Evolutionary conservation across 2,329 filamentous ascomycete species (phyloP).

Genomic region (Phialophora macrospora): DNA sequence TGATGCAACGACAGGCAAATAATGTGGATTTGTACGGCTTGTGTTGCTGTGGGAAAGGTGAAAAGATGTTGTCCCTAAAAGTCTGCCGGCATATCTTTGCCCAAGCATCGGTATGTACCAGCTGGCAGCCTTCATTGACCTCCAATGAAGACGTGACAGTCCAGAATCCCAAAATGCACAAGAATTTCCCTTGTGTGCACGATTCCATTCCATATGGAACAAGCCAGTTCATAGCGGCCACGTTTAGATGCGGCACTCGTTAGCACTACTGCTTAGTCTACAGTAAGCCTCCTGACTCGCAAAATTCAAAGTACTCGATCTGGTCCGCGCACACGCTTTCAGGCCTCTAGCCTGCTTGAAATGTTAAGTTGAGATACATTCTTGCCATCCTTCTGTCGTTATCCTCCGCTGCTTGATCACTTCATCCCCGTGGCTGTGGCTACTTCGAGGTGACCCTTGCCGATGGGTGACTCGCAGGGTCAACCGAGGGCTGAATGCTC

Average conservation of each 20-base stretch:
- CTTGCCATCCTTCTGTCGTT: background rate
- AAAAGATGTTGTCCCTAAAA: background rate
- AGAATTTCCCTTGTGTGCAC: too few species aligned
- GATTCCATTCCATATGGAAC: background rate
- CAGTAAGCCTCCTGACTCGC: background rate
- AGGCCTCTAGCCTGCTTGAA: background rate
- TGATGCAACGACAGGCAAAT: background rate
- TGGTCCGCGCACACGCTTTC: background rate
- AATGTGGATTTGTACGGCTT: background rate
- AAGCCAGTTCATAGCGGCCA: background rate
- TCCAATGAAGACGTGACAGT: too few species aligned
- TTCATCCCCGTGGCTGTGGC: background rate
- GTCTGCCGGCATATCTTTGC: background rate
- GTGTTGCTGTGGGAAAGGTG: background rate
- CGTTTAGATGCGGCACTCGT: background rate
- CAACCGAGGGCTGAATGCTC: too few species aligned
- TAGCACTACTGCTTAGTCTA: background rate
- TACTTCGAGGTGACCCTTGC: too few species aligned
- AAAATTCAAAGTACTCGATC: background rate
- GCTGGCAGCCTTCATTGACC: too few species aligned
- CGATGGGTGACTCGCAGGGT: too few species aligned
- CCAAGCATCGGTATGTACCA: too few species aligned
- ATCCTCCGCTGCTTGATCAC: background rate
- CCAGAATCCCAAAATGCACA: too few species aligned
- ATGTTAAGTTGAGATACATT: background rate